phyloP scores from a whole-genome alignment of 345 rosid genomes.

The Adansonia digitata region DNA sequence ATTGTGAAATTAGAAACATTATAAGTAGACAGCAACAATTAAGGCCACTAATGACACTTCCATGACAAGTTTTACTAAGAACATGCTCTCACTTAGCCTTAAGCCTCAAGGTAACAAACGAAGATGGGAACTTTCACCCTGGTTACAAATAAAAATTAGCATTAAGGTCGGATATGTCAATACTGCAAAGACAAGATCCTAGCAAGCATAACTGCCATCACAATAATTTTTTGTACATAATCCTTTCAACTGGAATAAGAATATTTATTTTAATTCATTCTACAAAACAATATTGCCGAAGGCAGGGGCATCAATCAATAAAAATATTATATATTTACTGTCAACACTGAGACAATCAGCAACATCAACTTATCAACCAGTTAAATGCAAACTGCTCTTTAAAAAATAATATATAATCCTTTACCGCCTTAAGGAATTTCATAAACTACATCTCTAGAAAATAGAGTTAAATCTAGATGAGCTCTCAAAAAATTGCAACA shows the following conservation, averaged over 20 bases:
- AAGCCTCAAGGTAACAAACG: neutral
- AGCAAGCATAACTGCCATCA: neutral
- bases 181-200: too few species aligned
- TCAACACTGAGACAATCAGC: neutral
- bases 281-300: neutral
- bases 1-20: neutral
- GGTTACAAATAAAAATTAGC: neutral
- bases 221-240: neutral
- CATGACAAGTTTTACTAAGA: neutral
- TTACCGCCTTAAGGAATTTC: neutral
- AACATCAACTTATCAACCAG: neutral
- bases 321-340: neutral
- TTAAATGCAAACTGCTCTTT: neutral
- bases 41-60: constrained; percentile 1
- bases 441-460: neutral
- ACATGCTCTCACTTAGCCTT: neutral
- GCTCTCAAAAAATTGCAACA: neutral
- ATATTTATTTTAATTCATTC: neutral
- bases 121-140: neutral
- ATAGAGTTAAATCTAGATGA: neutral
- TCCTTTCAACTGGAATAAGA: neutral
- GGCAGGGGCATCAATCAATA: neutral
- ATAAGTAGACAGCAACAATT: neutral
- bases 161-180: neutral
- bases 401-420: neutral